These are phyloP conservation scores for Physcomitrium patens DNA, from an alignment of 225 moss, liverwort and hornwort species.

Conservation along the genomic window DNA sequence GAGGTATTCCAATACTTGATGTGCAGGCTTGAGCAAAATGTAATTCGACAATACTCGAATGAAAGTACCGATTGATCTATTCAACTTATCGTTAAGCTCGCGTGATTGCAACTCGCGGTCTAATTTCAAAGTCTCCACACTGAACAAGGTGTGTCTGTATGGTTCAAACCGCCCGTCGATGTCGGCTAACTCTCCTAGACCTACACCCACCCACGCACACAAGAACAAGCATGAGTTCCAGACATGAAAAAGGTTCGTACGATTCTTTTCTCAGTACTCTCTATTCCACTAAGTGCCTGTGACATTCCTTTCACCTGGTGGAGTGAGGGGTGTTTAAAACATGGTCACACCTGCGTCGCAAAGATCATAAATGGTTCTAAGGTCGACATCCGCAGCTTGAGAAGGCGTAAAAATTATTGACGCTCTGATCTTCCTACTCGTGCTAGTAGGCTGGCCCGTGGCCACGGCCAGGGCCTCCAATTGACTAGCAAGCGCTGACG, in stretches of 20 bases:
- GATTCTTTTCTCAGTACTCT: neutral
- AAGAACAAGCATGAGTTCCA: constrained; percentile 17
- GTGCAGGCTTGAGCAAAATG: constrained; percentile 80
- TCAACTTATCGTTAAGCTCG: constrained; percentile 77
- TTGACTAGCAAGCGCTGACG: constrained; percentile 54
- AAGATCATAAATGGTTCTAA: constrained; percentile 71
- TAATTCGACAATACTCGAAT: constrained; percentile 79
- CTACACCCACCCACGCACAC: constrained; percentile 36
- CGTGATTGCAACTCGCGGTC: constrained; percentile 90
- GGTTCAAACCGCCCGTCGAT: constrained; percentile 78
- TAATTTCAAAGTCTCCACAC: constrained; percentile 54
- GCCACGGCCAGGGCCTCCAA: constrained; percentile 75
- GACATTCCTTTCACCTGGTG: neutral
- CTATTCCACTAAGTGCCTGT: neutral
- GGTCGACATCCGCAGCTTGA: constrained; percentile 84
- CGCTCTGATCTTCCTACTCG: constrained; percentile 52
- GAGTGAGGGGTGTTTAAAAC: neutral
- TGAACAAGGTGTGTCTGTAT: constrained; percentile 75
- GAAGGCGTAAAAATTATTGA: constrained; percentile 75
- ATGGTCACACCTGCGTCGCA: constrained; percentile 57
- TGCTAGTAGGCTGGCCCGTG: constrained; percentile 35
- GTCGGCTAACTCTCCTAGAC: constrained; percentile 63
- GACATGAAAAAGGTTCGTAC: neutral
- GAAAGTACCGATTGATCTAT: constrained; percentile 64
- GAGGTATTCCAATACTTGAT: constrained; percentile 88